phyloP scores from a whole-genome alignment of 768 basidiomycete genomes.

The Mrakia frigida region DNA sequence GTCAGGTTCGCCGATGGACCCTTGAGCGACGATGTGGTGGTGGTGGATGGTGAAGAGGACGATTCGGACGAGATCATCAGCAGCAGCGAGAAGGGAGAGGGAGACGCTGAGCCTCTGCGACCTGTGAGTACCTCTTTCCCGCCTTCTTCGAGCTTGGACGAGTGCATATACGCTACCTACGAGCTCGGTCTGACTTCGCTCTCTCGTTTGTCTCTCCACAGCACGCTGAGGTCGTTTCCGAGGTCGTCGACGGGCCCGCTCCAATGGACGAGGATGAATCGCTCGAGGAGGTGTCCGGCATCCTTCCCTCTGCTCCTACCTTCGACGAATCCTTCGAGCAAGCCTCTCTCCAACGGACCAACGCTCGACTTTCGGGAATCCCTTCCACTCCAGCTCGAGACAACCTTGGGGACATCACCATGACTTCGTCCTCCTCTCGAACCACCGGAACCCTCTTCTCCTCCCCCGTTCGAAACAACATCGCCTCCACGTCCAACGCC shows the following conservation, averaged over 20 bases:
- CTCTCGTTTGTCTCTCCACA: not conserved
- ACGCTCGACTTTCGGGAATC: not conserved
- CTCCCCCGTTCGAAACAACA: not conserved
- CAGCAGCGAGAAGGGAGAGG: slow-evolving; percentile 18
- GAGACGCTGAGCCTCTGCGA: not conserved
- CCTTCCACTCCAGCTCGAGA: not conserved
- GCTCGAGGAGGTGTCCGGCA: slow-evolving; percentile 1
- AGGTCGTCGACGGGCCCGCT: not conserved
- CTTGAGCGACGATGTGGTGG: not conserved
- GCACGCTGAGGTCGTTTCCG: not conserved
- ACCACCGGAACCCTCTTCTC: slow-evolving; percentile 2
- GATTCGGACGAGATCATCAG: slow-evolving; percentile 13
- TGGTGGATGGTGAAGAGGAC: not conserved
- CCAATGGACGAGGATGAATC: not conserved
- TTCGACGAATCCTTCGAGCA: not conserved
- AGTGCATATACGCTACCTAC: not conserved
- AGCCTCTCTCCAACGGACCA: not conserved
- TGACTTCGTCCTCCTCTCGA: not conserved
- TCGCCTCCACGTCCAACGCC: not conserved
- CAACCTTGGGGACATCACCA: not conserved
- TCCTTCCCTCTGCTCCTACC: not conserved
- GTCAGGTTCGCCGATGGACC: not conserved
- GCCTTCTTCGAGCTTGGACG: not conserved
- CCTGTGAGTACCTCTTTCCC: not conserved
- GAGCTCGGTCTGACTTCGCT: not conserved